Conservation (phyloP, 352 stramenopile genomes). For the Phytophthora cactorum region DNA sequence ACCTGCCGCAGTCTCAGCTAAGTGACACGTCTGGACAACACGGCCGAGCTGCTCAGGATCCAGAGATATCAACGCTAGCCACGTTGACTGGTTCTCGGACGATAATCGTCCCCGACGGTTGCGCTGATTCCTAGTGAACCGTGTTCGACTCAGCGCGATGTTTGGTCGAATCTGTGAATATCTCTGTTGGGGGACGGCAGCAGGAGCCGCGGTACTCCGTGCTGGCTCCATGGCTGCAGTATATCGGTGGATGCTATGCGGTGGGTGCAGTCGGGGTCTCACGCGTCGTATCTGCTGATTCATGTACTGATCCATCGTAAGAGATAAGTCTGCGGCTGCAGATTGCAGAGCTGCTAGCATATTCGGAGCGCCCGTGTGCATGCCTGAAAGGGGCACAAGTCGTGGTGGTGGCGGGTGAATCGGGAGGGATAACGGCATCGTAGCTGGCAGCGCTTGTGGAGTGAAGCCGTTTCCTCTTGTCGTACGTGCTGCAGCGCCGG, state of each 20-base stretch:
- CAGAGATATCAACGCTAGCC: conserved; percentile 84
- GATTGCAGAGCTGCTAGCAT: conserved; percentile 72
- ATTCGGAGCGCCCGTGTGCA: conserved; percentile 47
- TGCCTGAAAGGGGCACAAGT: conserved; percentile 44
- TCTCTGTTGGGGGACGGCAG: conserved; percentile 53
- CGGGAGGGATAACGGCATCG: conserved; percentile 43
- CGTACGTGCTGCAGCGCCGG: conserved; percentile 16
- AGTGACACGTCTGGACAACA: conserved; percentile 84
- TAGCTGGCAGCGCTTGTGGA: conserved; percentile 16
- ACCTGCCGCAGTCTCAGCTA: conserved; percentile 79
- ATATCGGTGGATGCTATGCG: conserved; percentile 48
- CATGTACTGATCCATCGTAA: conserved; percentile 85
- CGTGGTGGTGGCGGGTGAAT: conserved; percentile 44
- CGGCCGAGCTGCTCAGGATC: conserved; percentile 77
- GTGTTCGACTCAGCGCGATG: conserved; percentile 82
- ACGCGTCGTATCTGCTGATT: conserved; percentile 84
- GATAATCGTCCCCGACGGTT: conserved; percentile 74
- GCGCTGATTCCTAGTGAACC: conserved; percentile 78
- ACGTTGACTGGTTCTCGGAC: conserved; percentile 87
- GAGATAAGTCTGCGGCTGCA: conserved; percentile 58
- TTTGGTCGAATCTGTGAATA: conserved; percentile 88
- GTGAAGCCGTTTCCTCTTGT: conserved; percentile 7
- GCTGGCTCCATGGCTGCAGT: conserved; percentile 36
- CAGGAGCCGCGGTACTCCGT: conserved; percentile 28
- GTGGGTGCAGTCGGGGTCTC: conserved; percentile 63